Percentiles rank a stretch among this genome's conserved stretches.
Conservation (phyloP, 1,284 basidiomycete species). For the Heterobasidion parviporum region DNA sequence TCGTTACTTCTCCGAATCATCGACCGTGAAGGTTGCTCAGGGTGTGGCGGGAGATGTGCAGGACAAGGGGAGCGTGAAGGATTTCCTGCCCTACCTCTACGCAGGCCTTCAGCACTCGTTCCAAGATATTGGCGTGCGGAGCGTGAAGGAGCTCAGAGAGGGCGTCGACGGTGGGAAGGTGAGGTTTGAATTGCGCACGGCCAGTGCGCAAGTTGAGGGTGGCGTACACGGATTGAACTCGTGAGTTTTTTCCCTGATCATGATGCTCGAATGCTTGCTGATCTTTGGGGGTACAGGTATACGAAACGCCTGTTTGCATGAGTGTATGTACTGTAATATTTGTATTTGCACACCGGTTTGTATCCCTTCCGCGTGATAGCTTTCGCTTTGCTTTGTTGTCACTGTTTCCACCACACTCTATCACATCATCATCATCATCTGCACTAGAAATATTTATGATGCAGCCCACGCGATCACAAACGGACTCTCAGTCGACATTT, state of each 20-base stretch:
- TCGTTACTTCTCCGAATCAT: slow-evolving; percentile 95
- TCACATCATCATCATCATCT: no score
- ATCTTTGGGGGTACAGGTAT: slow-evolving; percentile 26
- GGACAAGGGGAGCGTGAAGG: slow-evolving; percentile 92
- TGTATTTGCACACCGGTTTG: neutral
- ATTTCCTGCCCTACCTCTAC: slow-evolving; percentile 89
- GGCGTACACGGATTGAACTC: slow-evolving; percentile 92
- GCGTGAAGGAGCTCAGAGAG: slow-evolving; percentile 52
- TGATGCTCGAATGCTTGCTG: neutral
- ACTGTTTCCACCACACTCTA: no score
- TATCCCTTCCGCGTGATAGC: neutral
- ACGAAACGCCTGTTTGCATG: slow-evolving; percentile 53
- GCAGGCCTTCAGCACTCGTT: slow-evolving; percentile 93
- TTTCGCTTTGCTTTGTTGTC: neutral
- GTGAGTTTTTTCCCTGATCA: slow-evolving; percentile 30
- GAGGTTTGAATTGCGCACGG: slow-evolving; percentile 91
- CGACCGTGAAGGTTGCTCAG: slow-evolving; percentile 94
- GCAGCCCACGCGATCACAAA: neutral
- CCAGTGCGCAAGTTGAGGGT: slow-evolving; percentile 94
- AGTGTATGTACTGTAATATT: neutral
- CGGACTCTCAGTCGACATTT: no score
- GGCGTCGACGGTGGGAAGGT: slow-evolving; percentile 64
- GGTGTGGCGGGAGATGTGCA: slow-evolving; percentile 96
- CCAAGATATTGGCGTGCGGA: slow-evolving; percentile 87
- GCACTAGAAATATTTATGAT: neutral